A percentile compares a stretch with the other conserved stretches of the same genome.
Evolutionary conservation across 139 green algal genomes (phyloP).

Genomic region (Deuterostichococcus epilithicus): DNA sequence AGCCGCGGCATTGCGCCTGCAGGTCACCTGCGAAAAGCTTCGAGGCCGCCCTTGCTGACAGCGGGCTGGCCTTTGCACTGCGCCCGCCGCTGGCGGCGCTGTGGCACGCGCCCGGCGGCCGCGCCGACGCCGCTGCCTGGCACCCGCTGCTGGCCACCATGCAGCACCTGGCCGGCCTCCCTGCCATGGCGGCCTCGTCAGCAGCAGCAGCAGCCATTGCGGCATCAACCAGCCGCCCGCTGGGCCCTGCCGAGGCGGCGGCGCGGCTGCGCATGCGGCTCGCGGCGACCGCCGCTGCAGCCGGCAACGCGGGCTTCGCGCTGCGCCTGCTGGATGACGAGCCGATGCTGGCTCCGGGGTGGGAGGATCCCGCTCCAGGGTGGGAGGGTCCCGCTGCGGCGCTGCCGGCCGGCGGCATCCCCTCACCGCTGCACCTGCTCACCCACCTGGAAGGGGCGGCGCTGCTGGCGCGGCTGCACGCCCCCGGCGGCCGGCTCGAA

Average conservation of each 20-base stretch:
- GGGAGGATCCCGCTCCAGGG: too few relatives aligned
- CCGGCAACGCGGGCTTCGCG: not conserved
- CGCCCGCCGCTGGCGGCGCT: not conserved
- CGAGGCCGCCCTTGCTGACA: too few relatives aligned
- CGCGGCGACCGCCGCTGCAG: too few relatives aligned
- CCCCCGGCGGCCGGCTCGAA: too few relatives aligned
- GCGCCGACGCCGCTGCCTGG: not conserved
- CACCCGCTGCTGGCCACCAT: not conserved
- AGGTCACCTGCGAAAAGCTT: not conserved
- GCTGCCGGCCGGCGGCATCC: too few relatives aligned
- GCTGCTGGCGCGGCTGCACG: not conserved
- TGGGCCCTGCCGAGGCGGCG: not conserved
- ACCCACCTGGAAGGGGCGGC: not conserved
- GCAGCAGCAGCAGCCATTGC: slow-evolving; percentile 9
- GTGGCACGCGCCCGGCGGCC: not conserved
- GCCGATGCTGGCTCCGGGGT: too few relatives aligned
- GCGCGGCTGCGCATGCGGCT: not conserved
- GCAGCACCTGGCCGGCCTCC: slow-evolving; percentile 4
- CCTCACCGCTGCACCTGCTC: not conserved
- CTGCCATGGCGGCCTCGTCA: not conserved
- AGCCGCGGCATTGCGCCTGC: not conserved
- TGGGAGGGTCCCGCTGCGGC: too few relatives aligned
- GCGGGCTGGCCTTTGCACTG: not conserved
- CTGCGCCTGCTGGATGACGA: not conserved
- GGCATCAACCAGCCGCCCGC: too few relatives aligned